Percentiles rank a stretch among this genome's conserved stretches.
Conservation (phyloP, 2,329 filamentous ascomycete genomes). For the Lasiodiplodia sp. region DNA sequence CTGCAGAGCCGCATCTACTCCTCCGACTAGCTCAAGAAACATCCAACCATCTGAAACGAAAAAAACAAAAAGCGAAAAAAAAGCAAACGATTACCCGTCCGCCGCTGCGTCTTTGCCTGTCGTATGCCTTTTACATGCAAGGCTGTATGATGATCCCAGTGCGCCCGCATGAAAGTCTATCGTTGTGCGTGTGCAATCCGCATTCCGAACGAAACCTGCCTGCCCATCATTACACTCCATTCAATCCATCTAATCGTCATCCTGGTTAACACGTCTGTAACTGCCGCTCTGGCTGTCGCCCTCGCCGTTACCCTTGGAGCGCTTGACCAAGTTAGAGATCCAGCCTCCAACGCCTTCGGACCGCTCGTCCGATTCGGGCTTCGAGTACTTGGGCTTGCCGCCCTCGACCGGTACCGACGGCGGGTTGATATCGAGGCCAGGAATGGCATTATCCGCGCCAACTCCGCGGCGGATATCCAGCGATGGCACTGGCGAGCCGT, state of each 20-base stretch:
- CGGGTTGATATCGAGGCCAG: conserved; percentile 81
- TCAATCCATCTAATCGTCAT: conserved; percentile 39
- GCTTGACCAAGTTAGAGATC: conserved; percentile 72
- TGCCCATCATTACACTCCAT: conserved; percentile 6
- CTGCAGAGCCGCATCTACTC: conserved; percentile 25
- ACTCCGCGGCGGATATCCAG: conserved; percentile 69
- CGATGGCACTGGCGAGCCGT: conserved; percentile 79
- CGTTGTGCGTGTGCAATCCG: conserved; percentile 26
- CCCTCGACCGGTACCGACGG: conserved; percentile 66
- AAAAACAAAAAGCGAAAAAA: not conserved
- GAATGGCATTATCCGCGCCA: conserved; percentile 73
- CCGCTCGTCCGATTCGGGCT: conserved; percentile 36
- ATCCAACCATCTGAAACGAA: conserved; percentile 6
- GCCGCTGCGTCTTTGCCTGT: conserved; percentile 11
- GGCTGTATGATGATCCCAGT: conserved; percentile 24
- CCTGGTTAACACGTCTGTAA: conserved; percentile 56
- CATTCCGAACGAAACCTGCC: conserved; percentile 20
- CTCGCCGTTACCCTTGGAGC: conserved; percentile 56
- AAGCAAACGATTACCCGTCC: not conserved
- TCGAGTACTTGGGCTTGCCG: conserved; percentile 55
- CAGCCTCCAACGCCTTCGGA: conserved; percentile 70
- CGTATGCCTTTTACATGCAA: conserved; percentile 20
- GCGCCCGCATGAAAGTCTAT: conserved; percentile 27
- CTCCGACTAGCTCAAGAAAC: not conserved
- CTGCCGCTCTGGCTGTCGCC: conserved; percentile 52